A percentile compares a stretch with the other conserved stretches of the same genome.
Conservation (phyloP, 192 early-diverging fungal species). For the Spinellus fusiger region DNA sequence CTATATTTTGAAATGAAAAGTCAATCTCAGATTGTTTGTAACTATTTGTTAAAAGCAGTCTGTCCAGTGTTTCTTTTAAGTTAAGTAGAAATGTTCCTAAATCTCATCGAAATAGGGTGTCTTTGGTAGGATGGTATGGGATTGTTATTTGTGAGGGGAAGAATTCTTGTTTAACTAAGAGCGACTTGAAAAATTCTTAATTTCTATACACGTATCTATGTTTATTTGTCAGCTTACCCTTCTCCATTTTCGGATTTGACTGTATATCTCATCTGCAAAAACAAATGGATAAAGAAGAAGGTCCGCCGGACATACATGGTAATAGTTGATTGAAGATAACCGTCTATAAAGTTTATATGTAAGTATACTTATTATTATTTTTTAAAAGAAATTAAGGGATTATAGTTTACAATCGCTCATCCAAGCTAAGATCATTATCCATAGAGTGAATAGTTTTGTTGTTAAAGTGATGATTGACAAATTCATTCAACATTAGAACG, state of each 20-base stretch:
- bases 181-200: background rate
- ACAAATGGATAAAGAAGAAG: background rate
- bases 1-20: constrained; percentile 7
- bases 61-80: constrained; percentile 5
- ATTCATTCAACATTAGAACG: constrained; percentile 4
- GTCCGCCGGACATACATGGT: background rate
- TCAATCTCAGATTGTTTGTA: constrained; percentile 1
- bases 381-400: background rate
- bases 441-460: constrained; percentile 6
- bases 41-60: constrained; percentile 6
- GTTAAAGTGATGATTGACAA: background rate
- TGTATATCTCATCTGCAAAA: constrained; percentile 1
- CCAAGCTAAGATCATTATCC: constrained; percentile 2
- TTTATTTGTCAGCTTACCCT: constrained; percentile 1
- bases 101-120: constrained; percentile 2
- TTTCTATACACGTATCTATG: constrained; percentile 2
- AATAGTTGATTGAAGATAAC: constrained; percentile 4
- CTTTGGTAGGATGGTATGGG: background rate
- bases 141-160: background rate
- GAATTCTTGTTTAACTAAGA: constrained; percentile 1
- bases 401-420: constrained; percentile 7
- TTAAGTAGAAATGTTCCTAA: background rate
- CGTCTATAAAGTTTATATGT: constrained; percentile 4
- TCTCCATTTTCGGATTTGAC: constrained; percentile 1
- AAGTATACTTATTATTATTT: constrained; percentile 3